phyloP scores from a whole-genome alignment of 805 yeast genomes.

The Candida adriatica region DNA sequence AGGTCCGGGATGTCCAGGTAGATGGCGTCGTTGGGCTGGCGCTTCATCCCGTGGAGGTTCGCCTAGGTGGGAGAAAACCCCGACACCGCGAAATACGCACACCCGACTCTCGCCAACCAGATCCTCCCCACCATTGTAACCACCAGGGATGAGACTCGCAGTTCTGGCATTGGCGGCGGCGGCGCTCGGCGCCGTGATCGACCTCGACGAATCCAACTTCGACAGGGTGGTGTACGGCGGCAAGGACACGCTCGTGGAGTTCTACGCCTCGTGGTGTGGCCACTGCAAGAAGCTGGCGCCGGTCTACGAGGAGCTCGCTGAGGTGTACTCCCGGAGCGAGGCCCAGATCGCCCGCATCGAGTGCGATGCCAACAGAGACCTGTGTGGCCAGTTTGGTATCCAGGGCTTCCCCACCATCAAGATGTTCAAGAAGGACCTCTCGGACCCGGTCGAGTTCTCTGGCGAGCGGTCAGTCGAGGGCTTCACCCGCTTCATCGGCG shows the following conservation, averaged over 20 bases:
- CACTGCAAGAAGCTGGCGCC: slow-evolving; percentile 92
- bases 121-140: too few species aligned
- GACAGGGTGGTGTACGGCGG: slow-evolving; percentile 49
- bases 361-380: slow-evolving; percentile 84
- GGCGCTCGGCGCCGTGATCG: too few species aligned
- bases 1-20: too few species aligned
- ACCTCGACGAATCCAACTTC: slow-evolving; percentile 31
- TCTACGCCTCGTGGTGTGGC: slow-evolving; percentile 97
- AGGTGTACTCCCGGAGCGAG: slow-evolving; percentile 44
- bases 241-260: slow-evolving; percentile 74
- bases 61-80: too few species aligned
- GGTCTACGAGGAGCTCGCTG: slow-evolving; percentile 77
- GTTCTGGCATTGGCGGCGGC: too few species aligned
- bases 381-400: slow-evolving; percentile 55
- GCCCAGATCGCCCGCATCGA: slow-evolving; percentile 82
- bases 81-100: too few species aligned
- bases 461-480: slow-evolving; percentile 68
- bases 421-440: slow-evolving; percentile 53
- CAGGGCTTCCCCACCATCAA: slow-evolving; percentile 89
- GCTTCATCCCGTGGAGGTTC: too few species aligned
- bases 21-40: too few species aligned
- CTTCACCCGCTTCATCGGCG: slow-evolving; percentile 58
- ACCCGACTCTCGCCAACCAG: too few species aligned
- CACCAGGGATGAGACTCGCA: slow-evolving; percentile 1
- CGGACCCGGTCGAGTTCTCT: slow-evolving; percentile 54